Conservation (phyloP, 2,329 filamentous ascomycete species). For the Colletotrichum tanaceti region DNA sequence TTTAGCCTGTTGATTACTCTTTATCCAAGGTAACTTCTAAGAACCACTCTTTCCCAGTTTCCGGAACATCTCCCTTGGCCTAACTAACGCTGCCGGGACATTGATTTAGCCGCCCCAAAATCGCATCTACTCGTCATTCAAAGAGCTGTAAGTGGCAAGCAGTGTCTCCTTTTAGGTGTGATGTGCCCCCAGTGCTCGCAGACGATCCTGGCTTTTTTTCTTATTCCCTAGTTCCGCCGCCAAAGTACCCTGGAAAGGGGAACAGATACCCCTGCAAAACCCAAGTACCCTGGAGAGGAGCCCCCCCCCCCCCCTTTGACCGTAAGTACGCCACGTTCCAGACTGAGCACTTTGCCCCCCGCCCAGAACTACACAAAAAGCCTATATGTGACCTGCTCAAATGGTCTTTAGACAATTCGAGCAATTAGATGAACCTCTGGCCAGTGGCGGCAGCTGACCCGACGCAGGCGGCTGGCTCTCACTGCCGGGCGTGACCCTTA, state of each 20-base stretch:
- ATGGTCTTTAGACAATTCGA: constrained; percentile 18
- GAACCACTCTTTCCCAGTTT: constrained; percentile 15
- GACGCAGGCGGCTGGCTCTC: constrained; percentile 9
- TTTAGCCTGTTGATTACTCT: constrained; percentile 35
- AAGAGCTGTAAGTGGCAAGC: not conserved
- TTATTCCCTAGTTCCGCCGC: not conserved
- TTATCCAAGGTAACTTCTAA: too few species aligned
- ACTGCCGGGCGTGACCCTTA: constrained; percentile 17
- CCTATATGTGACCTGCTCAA: constrained; percentile 35
- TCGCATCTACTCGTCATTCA: not conserved
- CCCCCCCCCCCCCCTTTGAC: constrained; percentile 25
- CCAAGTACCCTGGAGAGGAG: too few species aligned
- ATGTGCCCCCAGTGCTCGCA: not conserved
- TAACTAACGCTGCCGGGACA: constrained; percentile 8
- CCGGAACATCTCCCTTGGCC: constrained; percentile 18
- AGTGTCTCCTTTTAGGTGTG: too few species aligned
- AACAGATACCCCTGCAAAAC: too few species aligned
- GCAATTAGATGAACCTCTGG: constrained; percentile 13
- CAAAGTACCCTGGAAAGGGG: not conserved
- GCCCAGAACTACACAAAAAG: constrained; percentile 24
- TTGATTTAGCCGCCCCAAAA: constrained; percentile 24
- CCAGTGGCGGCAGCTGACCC: constrained; percentile 10
- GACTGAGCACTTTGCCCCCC: constrained; percentile 20
- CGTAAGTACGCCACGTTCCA: constrained; percentile 23
- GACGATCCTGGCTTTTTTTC: constrained; percentile 1